Conservation (phyloP, 2,329 filamentous ascomycete species). For the Paraconiothyrium brasiliense region DNA sequence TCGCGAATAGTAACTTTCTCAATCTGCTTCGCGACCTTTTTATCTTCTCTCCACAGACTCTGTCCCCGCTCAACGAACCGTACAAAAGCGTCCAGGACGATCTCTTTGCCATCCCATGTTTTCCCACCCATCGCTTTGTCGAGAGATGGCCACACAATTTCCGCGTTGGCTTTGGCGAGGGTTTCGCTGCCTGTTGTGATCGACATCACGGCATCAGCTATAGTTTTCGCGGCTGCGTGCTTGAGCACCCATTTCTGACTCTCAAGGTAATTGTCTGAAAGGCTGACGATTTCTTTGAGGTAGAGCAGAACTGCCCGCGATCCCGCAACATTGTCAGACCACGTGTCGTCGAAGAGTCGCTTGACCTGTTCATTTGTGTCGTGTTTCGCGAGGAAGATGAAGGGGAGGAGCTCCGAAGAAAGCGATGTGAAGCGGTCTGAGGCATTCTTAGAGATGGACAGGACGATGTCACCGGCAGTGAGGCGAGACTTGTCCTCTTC, state of each 20-base stretch:
- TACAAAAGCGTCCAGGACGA: constrained; percentile 80
- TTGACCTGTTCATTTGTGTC: constrained; percentile 83
- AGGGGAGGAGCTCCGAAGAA: constrained; percentile 79
- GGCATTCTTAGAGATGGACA: constrained; percentile 84
- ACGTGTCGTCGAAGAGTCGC: constrained; percentile 83
- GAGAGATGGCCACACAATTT: constrained; percentile 80
- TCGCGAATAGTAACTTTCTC: constrained; percentile 77
- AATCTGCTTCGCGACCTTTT: constrained; percentile 70
- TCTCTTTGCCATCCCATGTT: constrained; percentile 92
- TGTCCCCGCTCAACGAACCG: constrained; percentile 75
- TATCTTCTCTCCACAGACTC: constrained; percentile 65
- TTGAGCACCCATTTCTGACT: constrained; percentile 90
- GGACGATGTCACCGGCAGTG: constrained; percentile 82
- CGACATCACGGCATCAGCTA: constrained; percentile 76
- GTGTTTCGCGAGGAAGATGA: constrained; percentile 87
- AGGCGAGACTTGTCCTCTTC: constrained; percentile 80
- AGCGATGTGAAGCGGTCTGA: constrained; percentile 87
- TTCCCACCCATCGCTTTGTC: constrained; percentile 86
- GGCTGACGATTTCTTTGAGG: constrained; percentile 78
- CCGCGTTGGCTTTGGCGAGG: constrained; percentile 65
- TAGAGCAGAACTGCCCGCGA: constrained; percentile 84
- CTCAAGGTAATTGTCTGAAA: constrained; percentile 75
- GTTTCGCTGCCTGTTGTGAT: constrained; percentile 64
- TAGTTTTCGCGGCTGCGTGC: constrained; percentile 83
- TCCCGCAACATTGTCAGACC: constrained; percentile 90